These are phyloP conservation scores for Coniosporium apollinis DNA, from an alignment of 495 filamentous ascomycete genomes.

Conservation along the genomic window DNA sequence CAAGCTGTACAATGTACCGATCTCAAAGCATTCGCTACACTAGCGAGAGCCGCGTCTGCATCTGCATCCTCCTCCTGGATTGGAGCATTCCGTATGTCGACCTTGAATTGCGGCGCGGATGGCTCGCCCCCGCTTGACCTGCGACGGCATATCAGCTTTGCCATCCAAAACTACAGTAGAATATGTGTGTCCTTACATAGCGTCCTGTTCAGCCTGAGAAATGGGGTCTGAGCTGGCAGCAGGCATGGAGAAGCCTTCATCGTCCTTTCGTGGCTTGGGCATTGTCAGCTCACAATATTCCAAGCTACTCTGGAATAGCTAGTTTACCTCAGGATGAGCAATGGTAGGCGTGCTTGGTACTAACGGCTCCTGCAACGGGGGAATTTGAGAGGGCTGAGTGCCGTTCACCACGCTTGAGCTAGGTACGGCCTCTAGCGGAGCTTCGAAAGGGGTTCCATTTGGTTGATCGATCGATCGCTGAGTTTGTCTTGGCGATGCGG, in stretches of 20 bases:
- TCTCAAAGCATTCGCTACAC: slow-evolving; percentile 74
- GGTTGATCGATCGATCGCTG: too few relatives aligned
- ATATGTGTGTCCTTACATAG: too few relatives aligned
- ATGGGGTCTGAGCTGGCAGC: slow-evolving; percentile 59
- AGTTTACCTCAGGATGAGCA: slow-evolving; percentile 6
- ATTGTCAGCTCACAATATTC: slow-evolving; percentile 1
- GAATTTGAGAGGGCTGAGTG: slow-evolving; percentile 10
- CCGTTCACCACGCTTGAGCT: slow-evolving; percentile 15
- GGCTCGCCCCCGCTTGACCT: slow-evolving; percentile 31
- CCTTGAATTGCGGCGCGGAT: slow-evolving; percentile 55
- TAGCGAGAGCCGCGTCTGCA: slow-evolving; percentile 74
- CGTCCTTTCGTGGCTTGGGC: slow-evolving; percentile 33
- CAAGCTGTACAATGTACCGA: slow-evolving; percentile 29
- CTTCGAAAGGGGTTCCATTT: background rate
- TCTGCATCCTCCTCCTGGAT: slow-evolving; percentile 85
- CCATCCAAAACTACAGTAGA: background rate
- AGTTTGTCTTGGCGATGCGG: too few relatives aligned
- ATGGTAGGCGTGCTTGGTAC: slow-evolving; percentile 9
- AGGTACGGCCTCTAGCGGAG: slow-evolving; percentile 1
- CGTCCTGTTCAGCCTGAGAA: slow-evolving; percentile 65
- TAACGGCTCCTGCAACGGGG: slow-evolving; percentile 19
- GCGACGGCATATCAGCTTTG: slow-evolving; percentile 10
- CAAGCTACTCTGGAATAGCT: too few relatives aligned
- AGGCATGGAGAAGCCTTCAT: slow-evolving; percentile 55
- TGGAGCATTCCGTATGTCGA: slow-evolving; percentile 83